Percentiles rank a stretch among this genome's conserved stretches.
Evolutionary conservation across 768 basidiomycete species (phyloP).

Genomic region (Pleurotus salmoneostramineus): DNA sequence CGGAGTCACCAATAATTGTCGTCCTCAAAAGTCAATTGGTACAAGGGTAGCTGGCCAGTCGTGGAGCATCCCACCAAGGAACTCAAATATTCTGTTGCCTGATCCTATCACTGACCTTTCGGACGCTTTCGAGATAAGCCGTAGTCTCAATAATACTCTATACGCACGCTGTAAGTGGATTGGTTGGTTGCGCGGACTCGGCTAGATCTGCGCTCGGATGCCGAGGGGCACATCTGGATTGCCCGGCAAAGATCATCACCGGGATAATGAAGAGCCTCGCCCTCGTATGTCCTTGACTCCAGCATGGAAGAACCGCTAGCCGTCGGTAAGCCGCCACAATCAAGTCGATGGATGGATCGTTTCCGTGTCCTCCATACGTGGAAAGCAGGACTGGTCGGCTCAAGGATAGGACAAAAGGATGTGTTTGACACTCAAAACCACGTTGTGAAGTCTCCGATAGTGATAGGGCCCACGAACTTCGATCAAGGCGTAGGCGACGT

Average conservation of each 20-base stretch:
- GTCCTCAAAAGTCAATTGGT: not conserved
- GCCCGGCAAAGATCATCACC: not conserved
- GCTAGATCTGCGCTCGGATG: not conserved
- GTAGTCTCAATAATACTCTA: not conserved
- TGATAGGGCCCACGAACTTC: too few relatives aligned
- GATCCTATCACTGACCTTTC: not conserved
- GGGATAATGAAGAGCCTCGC: not conserved
- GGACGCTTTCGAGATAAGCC: not conserved
- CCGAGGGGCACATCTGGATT: not conserved
- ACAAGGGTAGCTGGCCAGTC: not conserved
- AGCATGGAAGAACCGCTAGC: not conserved
- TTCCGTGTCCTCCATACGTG: not conserved
- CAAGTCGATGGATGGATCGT: not conserved
- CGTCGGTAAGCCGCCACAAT: slow-evolving; percentile 3
- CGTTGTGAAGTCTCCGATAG: too few relatives aligned
- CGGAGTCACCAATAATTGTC: not conserved
- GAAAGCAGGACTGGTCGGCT: too few relatives aligned
- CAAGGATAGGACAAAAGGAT: too few relatives aligned
- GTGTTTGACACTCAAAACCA: too few relatives aligned
- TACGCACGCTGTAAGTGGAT: not conserved
- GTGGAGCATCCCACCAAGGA: too few relatives aligned
- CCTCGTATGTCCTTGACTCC: not conserved
- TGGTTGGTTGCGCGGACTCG: not conserved
- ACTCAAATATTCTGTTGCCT: not conserved
- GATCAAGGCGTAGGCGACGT: too few relatives aligned